Evolutionary conservation across 495 filamentous ascomycete genomes (phyloP).

Genomic region (Trichoderma orchidacearum): DNA sequence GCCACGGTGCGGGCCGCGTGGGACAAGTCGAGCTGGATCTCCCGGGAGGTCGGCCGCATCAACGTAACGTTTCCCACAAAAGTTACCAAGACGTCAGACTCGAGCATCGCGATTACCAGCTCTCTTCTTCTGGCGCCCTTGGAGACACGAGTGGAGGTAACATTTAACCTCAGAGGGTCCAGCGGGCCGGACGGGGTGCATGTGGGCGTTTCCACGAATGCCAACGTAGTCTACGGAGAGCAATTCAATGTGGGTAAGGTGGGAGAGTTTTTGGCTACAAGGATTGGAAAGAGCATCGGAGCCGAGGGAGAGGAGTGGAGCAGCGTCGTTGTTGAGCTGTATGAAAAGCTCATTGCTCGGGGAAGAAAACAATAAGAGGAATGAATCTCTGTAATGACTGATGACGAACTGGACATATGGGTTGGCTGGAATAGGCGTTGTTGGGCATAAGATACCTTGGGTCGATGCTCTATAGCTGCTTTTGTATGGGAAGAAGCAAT

Average conservation of each 20-base stretch:
- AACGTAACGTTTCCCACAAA: slow-evolving; percentile 39
- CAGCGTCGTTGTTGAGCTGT: slow-evolving; percentile 40
- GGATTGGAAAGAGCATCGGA: slow-evolving; percentile 23
- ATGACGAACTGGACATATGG: background rate
- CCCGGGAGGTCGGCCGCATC: slow-evolving; percentile 40
- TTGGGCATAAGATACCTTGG: background rate
- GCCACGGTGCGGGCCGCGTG: slow-evolving; percentile 41
- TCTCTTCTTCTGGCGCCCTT: slow-evolving; percentile 42
- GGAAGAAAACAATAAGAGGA: slow-evolving; percentile 26
- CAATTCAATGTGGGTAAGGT: slow-evolving; percentile 50
- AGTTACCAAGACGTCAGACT: slow-evolving; percentile 38
- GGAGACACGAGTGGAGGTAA: slow-evolving; percentile 46
- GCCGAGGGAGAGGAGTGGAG: slow-evolving; percentile 36
- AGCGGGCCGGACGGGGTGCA: slow-evolving; percentile 19
- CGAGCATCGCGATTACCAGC: slow-evolving; percentile 36
- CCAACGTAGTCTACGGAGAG: slow-evolving; percentile 52
- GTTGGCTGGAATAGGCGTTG: background rate
- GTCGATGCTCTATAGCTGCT: background rate
- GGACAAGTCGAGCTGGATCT: slow-evolving; percentile 38
- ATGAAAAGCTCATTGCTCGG: slow-evolving; percentile 37
- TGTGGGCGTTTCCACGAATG: slow-evolving; percentile 31
- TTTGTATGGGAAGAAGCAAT: background rate
- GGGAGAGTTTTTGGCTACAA: slow-evolving; percentile 39
- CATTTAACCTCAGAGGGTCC: slow-evolving; percentile 19
- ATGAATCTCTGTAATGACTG: background rate